These are phyloP conservation scores for Helichrysum umbraculigerum DNA, from an alignment of 129 eudicot genomes.

Conservation along the genomic window DNA sequence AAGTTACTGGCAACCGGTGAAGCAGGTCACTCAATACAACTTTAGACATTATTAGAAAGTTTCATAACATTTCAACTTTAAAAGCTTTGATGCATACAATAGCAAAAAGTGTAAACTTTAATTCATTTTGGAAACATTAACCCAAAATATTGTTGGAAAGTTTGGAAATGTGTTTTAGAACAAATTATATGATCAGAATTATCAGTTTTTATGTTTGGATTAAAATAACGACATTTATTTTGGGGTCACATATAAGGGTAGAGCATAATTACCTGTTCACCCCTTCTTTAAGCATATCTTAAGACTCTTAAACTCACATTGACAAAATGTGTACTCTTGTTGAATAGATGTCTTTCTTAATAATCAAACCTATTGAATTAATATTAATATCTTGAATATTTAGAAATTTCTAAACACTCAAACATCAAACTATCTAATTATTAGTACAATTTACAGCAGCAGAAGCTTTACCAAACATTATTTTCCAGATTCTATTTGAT, in stretches of 20 bases:
- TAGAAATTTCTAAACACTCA: background rate
- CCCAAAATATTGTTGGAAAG: background rate
- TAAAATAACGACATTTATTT: background rate
- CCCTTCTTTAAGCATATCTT: background rate
- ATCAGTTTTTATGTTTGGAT: background rate
- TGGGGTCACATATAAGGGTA: slow-evolving; percentile 1
- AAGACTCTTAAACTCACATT: background rate
- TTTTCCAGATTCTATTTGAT: background rate
- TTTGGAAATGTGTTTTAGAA: background rate
- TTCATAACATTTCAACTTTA: too few species aligned
- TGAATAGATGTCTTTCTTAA: background rate
- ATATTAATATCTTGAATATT: background rate
- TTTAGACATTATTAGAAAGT: too few species aligned
- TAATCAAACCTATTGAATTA: background rate
- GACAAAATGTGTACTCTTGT: background rate
- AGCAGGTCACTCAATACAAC: too few species aligned
- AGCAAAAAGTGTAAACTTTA: too few species aligned
- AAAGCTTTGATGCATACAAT: too few species aligned
- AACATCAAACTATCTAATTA: background rate
- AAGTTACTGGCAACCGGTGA: too few species aligned
- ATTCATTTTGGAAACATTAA: too few species aligned
- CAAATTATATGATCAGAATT: background rate
- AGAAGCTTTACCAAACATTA: background rate
- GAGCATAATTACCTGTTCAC: background rate
- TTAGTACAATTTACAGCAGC: background rate